phyloP scores from a whole-genome alignment of 176 grass and related monocot species.

The Puya raimondii region DNA sequence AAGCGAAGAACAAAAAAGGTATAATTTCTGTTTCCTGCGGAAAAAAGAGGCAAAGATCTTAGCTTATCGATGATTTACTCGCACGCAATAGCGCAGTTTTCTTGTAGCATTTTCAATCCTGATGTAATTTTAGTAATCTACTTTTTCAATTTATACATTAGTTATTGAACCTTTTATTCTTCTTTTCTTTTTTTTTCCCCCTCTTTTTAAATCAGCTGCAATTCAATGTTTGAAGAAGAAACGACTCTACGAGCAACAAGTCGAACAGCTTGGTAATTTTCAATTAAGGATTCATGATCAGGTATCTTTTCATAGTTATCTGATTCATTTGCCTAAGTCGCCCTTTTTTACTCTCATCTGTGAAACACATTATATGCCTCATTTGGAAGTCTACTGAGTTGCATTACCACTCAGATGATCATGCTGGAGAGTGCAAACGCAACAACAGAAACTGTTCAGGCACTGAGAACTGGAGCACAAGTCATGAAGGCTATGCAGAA shows the following conservation, averaged over 20 bases:
- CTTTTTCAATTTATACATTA: neutral
- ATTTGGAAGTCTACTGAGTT: neutral
- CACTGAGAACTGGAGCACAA: conserved; percentile 23
- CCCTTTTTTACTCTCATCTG: neutral
- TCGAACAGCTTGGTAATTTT: conserved; percentile 12
- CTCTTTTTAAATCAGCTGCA: conserved; percentile 2
- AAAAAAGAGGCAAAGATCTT: too few species aligned
- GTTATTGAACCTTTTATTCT: neutral
- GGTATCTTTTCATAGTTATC: neutral
- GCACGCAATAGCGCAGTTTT: too few species aligned
- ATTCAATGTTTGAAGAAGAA: conserved; percentile 17
- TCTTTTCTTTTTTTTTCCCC: neutral
- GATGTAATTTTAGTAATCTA: too few species aligned
- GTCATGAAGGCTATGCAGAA: conserved; percentile 27
- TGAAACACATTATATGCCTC: neutral
- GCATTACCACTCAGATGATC: conserved; percentile 12
- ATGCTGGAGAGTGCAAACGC: conserved; percentile 24
- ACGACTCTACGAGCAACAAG: conserved; percentile 7
- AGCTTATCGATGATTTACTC: too few species aligned
- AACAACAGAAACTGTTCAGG: conserved; percentile 23
- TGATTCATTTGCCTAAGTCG: neutral
- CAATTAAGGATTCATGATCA: conserved; percentile 19
- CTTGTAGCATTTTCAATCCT: too few species aligned
- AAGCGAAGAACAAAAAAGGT: conserved; percentile 72
- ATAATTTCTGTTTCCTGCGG: neutral